Percentiles rank a stretch among this genome's conserved stretches.
Evolutionary conservation across 2,329 filamentous ascomycete genomes (phyloP).

Genomic region (Septoria linicola): DNA sequence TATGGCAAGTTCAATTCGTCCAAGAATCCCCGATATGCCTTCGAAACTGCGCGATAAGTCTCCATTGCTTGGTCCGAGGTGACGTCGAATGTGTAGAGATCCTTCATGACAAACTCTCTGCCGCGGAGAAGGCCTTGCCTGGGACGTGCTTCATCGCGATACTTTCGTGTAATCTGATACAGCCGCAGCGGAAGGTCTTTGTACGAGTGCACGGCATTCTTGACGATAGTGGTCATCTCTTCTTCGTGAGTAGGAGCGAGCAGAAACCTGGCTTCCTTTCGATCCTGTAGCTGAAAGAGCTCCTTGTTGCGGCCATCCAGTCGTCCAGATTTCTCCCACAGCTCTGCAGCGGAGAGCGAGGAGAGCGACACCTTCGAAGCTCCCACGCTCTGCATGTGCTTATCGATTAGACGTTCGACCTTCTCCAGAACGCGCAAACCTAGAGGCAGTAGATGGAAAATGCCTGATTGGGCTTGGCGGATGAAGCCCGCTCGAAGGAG

Average conservation of each 20-base stretch:
- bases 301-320: slow-evolving; percentile 55
- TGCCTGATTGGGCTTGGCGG: slow-evolving; percentile 74
- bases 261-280: slow-evolving; percentile 71
- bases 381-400: slow-evolving; percentile 74
- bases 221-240: slow-evolving; percentile 83
- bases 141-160: slow-evolving; percentile 86
- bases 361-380: slow-evolving; percentile 82
- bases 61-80: slow-evolving; percentile 65
- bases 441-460: slow-evolving; percentile 88
- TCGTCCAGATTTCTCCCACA: slow-evolving; percentile 84
- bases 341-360: slow-evolving; percentile 75
- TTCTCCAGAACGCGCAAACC: slow-evolving; percentile 87
- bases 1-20: slow-evolving; percentile 80
- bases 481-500: slow-evolving; percentile 49
- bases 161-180: slow-evolving; percentile 93
- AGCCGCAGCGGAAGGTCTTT: slow-evolving; percentile 81
- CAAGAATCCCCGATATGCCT: slow-evolving; percentile 75
- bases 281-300: slow-evolving; percentile 78
- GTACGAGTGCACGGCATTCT: slow-evolving; percentile 72
- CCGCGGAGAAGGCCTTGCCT: slow-evolving; percentile 83
- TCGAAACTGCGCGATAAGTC: slow-evolving; percentile 74
- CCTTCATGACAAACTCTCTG: slow-evolving; percentile 96
- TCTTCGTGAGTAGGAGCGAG: slow-evolving; percentile 95
- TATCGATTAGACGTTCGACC: slow-evolving; percentile 79
- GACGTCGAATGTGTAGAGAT: slow-evolving; percentile 91